Evolutionary conservation across 2,329 filamentous ascomycete species (phyloP).

Genomic region (Phoma sp.): DNA sequence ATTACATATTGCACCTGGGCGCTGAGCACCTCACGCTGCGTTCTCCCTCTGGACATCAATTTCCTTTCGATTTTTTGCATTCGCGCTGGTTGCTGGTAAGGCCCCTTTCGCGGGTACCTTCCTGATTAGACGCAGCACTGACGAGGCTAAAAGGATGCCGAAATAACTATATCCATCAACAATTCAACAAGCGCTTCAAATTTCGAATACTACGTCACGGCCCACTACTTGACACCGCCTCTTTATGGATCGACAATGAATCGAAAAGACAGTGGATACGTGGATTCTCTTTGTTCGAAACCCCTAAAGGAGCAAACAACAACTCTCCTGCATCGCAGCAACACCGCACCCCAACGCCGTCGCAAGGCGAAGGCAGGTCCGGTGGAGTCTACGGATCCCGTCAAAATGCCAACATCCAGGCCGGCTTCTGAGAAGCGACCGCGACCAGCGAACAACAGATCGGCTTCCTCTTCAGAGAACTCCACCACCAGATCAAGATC

Average conservation of each 20-base stretch:
- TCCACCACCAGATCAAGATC: slow-evolving; percentile 34
- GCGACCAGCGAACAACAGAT: slow-evolving; percentile 32
- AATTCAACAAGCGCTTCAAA: slow-evolving; percentile 20
- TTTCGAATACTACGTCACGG: slow-evolving; percentile 23
- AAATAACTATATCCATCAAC: slow-evolving; percentile 29
- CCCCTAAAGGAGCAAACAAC: slow-evolving; percentile 21
- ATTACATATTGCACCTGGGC: slow-evolving; percentile 22
- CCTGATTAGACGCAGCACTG: slow-evolving; percentile 29
- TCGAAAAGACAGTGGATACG: slow-evolving; percentile 44
- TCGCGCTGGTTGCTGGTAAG: slow-evolving; percentile 36
- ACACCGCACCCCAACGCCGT: slow-evolving; percentile 30
- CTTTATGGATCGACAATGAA: slow-evolving; percentile 40
- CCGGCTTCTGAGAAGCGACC: slow-evolving; percentile 36
- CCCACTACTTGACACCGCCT: slow-evolving; percentile 17
- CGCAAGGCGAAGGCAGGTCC: slow-evolving; percentile 22
- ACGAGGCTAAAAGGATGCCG: slow-evolving; percentile 31
- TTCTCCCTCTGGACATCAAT: slow-evolving; percentile 8
- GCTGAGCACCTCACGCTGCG: slow-evolving; percentile 5
- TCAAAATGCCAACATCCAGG: slow-evolving; percentile 9
- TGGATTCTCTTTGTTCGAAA: slow-evolving; percentile 30
- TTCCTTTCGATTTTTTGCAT: slow-evolving; percentile 20
- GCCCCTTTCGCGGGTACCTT: slow-evolving; percentile 30
- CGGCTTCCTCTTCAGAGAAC: slow-evolving; percentile 38
- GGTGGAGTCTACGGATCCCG: neutral
- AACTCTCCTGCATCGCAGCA: slow-evolving; percentile 26